These are phyloP conservation scores for Agaricus sinodeliciosus DNA, from an alignment of 768 basidiomycete species.

Conservation along the genomic window DNA sequence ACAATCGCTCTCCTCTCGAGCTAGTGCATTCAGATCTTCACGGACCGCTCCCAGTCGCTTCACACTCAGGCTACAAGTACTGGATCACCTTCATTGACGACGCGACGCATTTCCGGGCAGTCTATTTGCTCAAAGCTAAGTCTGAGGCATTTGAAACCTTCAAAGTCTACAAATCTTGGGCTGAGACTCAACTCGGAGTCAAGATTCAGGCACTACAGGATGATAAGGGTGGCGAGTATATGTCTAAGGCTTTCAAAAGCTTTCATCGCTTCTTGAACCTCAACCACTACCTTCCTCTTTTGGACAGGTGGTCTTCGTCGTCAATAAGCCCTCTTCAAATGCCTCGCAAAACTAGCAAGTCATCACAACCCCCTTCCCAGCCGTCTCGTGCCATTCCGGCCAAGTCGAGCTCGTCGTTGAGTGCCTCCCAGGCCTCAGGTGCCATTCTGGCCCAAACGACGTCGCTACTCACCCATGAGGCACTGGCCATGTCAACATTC, in stretches of 20 bases:
- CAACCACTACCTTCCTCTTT: too few species aligned
- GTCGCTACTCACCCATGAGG: too few species aligned
- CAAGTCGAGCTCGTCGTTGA: too few species aligned
- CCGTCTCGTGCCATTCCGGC: too few species aligned
- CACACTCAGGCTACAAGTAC: constrained; percentile 18
- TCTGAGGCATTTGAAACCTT: constrained; percentile 21
- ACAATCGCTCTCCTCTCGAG: constrained; percentile 11
- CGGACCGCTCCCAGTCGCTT: constrained; percentile 20
- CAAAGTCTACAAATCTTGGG: constrained; percentile 25
- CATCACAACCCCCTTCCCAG: too few species aligned
- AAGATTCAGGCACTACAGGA: constrained; percentile 20
- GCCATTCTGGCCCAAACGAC: too few species aligned
- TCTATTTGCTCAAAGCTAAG: constrained; percentile 19
- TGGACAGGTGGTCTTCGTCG: too few species aligned
- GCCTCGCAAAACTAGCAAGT: too few species aligned
- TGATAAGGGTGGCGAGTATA: constrained; percentile 32
- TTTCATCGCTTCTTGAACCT: too few species aligned
- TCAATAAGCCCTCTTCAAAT: too few species aligned
- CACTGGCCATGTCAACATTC: too few species aligned
- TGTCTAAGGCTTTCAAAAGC: constrained; percentile 15
- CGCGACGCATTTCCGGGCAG: constrained; percentile 14
- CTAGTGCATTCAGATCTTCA: constrained; percentile 24
- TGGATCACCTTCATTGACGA: constrained; percentile 26
- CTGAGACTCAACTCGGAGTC: constrained; percentile 22
- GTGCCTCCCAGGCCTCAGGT: too few species aligned